phyloP scores from a whole-genome alignment of 2,329 filamentous ascomycete genomes.

The Fusarium nematophilum region DNA sequence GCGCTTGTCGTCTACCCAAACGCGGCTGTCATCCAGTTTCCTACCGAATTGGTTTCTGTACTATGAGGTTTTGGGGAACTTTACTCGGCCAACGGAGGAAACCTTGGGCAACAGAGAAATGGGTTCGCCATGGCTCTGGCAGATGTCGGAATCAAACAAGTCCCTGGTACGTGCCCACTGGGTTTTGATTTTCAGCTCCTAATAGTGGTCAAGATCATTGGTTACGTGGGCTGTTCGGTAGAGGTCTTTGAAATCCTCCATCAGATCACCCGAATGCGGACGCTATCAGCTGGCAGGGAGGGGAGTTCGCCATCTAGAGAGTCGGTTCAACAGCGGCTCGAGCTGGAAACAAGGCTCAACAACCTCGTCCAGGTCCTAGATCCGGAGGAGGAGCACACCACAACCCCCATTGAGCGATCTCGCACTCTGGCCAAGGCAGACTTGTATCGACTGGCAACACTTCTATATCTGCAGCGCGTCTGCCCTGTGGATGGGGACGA shows the following conservation, averaged over 20 bases:
- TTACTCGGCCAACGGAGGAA: background rate
- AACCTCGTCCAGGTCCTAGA: background rate
- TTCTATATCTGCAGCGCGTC: constrained; percentile 54
- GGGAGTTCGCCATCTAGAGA: too few relatives aligned
- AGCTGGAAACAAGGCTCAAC: background rate
- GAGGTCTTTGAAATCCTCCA: constrained; percentile 8
- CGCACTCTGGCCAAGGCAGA: constrained; percentile 54
- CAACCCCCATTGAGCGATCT: background rate
- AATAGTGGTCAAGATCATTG: background rate
- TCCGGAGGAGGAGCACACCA: background rate
- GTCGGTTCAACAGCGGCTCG: background rate
- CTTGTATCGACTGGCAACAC: constrained; percentile 60
- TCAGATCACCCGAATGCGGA: constrained; percentile 1
- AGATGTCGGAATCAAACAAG: background rate
- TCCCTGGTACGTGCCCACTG: background rate
- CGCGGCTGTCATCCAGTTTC: background rate
- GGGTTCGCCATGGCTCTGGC: background rate
- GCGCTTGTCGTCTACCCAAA: background rate
- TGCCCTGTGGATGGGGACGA: constrained; percentile 14
- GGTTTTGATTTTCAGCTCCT: background rate
- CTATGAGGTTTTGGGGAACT: constrained; percentile 9
- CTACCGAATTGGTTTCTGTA: constrained; percentile 15
- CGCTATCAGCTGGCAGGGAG: background rate
- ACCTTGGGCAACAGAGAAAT: background rate
- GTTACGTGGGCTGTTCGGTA: constrained; percentile 3